Base-by-base conservation (phyloP, 108 stramenopile species). In the Nitzschia inconspicua region DNA sequence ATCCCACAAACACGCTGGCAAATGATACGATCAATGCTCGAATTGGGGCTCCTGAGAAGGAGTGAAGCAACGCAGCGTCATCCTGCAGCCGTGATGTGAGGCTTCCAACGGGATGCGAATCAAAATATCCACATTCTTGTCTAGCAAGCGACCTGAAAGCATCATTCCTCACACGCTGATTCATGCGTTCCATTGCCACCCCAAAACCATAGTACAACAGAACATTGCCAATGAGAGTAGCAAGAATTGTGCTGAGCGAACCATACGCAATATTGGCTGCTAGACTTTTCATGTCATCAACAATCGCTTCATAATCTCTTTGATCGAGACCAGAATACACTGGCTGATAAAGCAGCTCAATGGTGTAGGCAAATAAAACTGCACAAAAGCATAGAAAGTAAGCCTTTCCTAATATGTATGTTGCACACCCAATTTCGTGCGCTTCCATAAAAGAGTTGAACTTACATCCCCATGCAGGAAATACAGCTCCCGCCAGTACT, bases 41-140 rank as follows among this genome's bases (percentile, higher is more conserved):
- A 19, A 89, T 76, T n/a, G 84, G 78, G 46, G 83, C 81, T 18
- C 83, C 78, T 37, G 64, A 61, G 51, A 83, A 83, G 9, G 72
- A 34, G 47, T 85, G 74, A 16, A 86, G 43, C 57, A 82, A 30
- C 3, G 84, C 71, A 2, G 84, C 75, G 44, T 90, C 89, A 7
- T 80, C 80, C 9, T 75, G 58, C 3, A 94, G 63, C 20, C 70
- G 84, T 8, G 84, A 55, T 8, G 87, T 84, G 26, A 86, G 64
- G 4, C 57, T 23, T 19, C 83, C 85, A 28, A 76, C 66, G 10
- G 63, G 48, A 23, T 60, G 55, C 4, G 59, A 31, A 50, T 85
- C 83, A 50, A 58, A 75, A 47, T 55, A 85, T 4, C 52, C 57
- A 9, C 73, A 58, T 47, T 85, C 83, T 44, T 76, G 75, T 4